Evolutionary conservation across 495 filamentous ascomycete genomes (phyloP).

Genomic region (Trichoderma virens): DNA sequence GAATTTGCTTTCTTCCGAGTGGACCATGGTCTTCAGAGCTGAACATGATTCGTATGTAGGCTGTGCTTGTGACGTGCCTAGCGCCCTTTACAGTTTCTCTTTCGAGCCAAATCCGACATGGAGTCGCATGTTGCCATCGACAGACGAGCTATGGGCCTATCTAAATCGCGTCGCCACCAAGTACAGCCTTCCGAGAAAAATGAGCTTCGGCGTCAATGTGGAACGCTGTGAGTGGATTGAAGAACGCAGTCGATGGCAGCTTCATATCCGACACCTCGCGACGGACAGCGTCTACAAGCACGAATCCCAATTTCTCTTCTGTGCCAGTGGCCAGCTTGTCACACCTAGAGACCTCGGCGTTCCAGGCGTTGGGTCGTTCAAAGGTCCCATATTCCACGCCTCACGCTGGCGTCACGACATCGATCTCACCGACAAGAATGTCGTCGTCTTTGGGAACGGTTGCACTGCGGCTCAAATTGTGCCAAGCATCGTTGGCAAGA

Average conservation of each 20-base stretch:
- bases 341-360: conserved; percentile 34
- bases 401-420: conserved; percentile 46
- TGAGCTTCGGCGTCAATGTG: conserved; percentile 52
- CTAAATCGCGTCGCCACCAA: conserved; percentile 49
- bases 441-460: conserved; percentile 55
- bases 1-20: conserved; percentile 21
- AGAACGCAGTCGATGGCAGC: conserved; percentile 32
- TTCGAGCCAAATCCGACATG: conserved; percentile 54
- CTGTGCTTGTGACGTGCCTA: conserved; percentile 38
- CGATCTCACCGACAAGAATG: conserved; percentile 42
- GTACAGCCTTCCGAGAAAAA: conserved; percentile 51
- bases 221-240: conserved; percentile 52
- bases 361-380: conserved; percentile 45
- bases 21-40: too few relatives aligned
- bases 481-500: conserved; percentile 23
- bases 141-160: conserved; percentile 52
- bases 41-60: conserved; percentile 14
- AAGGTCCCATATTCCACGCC: conserved; percentile 51
- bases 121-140: conserved; percentile 47
- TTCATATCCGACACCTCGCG: conserved; percentile 12
- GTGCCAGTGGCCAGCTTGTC: conserved; percentile 42
- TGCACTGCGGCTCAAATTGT: conserved; percentile 45
- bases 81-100: conserved; percentile 51
- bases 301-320: conserved; percentile 35
- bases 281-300: conserved; percentile 11